Conservation (phyloP, 441 rosid species). For the Populus hybrid region DNA sequence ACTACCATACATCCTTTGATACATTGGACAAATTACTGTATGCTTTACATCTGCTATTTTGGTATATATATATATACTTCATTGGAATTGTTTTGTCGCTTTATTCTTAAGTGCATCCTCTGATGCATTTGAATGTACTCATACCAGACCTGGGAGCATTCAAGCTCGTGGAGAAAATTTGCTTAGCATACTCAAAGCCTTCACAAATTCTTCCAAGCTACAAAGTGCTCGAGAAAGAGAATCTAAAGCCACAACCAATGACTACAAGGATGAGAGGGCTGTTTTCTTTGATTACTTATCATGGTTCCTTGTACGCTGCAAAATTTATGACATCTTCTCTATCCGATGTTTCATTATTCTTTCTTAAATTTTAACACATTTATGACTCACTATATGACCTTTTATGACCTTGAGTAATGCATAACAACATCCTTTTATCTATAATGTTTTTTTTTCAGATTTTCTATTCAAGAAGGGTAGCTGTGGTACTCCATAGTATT, state of each 20-base stretch:
- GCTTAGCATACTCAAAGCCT: constrained; percentile 65
- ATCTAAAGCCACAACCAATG: constrained; percentile 32
- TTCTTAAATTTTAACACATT: not conserved
- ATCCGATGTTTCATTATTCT: constrained; percentile 3
- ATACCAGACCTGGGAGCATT: constrained; percentile 94
- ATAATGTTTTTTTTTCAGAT: constrained; percentile 39
- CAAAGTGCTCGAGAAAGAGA: constrained; percentile 56
- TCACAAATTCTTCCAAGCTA: constrained; percentile 70
- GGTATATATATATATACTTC: constrained; percentile 8
- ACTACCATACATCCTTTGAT: constrained; percentile 93
- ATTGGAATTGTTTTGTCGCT: constrained; percentile 13
- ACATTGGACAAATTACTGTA: constrained; percentile 97
- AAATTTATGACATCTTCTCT: constrained; percentile 8
- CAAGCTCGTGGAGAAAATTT: constrained; percentile 99
- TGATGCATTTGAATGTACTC: constrained; percentile 29
- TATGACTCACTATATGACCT: not conserved
- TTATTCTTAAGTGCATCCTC: constrained; percentile 30
- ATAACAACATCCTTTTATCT: not conserved
- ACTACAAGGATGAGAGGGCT: constrained; percentile 56
- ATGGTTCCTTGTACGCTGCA: constrained; percentile 58
- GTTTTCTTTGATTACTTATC: constrained; percentile 95
- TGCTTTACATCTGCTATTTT: constrained; percentile 62
- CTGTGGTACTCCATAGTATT: constrained; percentile 66
- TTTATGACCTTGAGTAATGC: not conserved
- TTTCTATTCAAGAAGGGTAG: constrained; percentile 68